Evolutionary conservation across 2,329 filamentous ascomycete genomes (phyloP), one percentile per base, ranked within the genome.

Genomic region (Microcera coccophila): DNA sequence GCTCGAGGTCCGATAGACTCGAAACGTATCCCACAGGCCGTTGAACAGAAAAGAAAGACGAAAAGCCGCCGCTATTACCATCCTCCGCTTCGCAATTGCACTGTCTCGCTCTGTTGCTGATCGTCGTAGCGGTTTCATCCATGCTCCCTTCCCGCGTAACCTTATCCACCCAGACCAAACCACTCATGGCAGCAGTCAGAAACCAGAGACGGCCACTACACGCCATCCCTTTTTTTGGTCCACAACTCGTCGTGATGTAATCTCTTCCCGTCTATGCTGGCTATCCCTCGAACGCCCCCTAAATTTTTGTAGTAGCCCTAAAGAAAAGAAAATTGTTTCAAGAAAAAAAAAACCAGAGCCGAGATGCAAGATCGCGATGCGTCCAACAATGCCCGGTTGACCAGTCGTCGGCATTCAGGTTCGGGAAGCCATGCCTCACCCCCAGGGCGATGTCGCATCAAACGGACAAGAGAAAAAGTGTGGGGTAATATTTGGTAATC

Each of bases 41-140:
- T 37, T 37, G 28, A 45, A 48, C 22, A 42, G 39, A 42, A 39
- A 35, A 48, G 21, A 42, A 42, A 29, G 21, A 32, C 33, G 36
- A 26, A 45, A 55, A 53, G 56, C 48, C 42, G 48, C 47, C 40
- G 41, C 26, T 35, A 41, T 54, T 51, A 46, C 28, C 20, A 31
- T 22, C 31, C 35, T 42, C 33, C 42, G 36, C 11, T 32, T 32
- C 41, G 32, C 34, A 36, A 37, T 38, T 33, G 37, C 32, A 42
- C 38, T 26, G 36, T 39, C 15, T 32, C 29, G 29, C 29, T 32
- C 7, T 32, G n/a, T 32, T 15, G 29, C 12, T 32, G 29, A 5
- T 14, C 29, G 8, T 17, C 15, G 8, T 32, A 8, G 29, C 29
- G 15, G 29, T 17, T 32, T 32, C 29, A n/a, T 32, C 29, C 9